Percentiles rank a stretch among this genome's conserved stretches.
phyloP scores from a whole-genome alignment of 1,284 basidiomycete genomes.

The Cutaneotrichosporon sp. region DNA sequence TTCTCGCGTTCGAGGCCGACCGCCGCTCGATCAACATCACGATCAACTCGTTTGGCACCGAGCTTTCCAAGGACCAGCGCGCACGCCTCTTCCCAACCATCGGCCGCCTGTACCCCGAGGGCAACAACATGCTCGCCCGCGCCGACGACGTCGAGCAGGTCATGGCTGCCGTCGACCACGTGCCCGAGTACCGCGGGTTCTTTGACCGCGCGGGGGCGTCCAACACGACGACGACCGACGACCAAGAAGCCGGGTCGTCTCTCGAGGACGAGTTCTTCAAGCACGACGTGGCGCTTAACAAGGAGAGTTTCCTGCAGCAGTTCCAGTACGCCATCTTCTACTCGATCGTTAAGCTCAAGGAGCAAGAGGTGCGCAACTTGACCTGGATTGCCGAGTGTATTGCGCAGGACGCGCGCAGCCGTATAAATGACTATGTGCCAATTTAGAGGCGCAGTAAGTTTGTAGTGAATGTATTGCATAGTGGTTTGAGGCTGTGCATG shows the following conservation, averaged over 20 bases:
- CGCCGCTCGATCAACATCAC: constrained; percentile 97
- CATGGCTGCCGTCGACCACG: constrained; percentile 78
- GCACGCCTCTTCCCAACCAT: constrained; percentile 94
- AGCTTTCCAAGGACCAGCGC: constrained; percentile 91
- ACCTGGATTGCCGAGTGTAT: constrained; percentile 99
- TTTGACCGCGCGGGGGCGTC: constrained; percentile 65
- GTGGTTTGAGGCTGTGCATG: not conserved
- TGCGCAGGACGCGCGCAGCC: constrained; percentile 82
- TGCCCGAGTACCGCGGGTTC: constrained; percentile 88
- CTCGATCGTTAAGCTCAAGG: constrained; percentile 94
- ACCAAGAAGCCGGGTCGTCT: constrained; percentile 51
- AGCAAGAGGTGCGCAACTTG: constrained; percentile 96
- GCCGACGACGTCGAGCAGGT: constrained; percentile 97
- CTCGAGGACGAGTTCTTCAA: constrained; percentile 97
- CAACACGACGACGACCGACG: constrained; percentile 15
- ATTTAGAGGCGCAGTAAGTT: constrained; percentile 56
- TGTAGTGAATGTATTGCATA: constrained; percentile 15
- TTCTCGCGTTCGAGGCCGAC: constrained; percentile 96
- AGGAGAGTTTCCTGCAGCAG: constrained; percentile 90
- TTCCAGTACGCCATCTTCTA: constrained; percentile 94
- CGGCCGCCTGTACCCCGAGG: constrained; percentile 90
- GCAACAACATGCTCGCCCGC: constrained; percentile 89
- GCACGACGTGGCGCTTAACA: constrained; percentile 90
- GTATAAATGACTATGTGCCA: constrained; percentile 90
- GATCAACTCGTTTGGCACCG: constrained; percentile 97